Evolutionary conservation across 805 yeast species (phyloP), one percentile per base, ranked within the genome.

Genomic region (Candida maris): DNA sequence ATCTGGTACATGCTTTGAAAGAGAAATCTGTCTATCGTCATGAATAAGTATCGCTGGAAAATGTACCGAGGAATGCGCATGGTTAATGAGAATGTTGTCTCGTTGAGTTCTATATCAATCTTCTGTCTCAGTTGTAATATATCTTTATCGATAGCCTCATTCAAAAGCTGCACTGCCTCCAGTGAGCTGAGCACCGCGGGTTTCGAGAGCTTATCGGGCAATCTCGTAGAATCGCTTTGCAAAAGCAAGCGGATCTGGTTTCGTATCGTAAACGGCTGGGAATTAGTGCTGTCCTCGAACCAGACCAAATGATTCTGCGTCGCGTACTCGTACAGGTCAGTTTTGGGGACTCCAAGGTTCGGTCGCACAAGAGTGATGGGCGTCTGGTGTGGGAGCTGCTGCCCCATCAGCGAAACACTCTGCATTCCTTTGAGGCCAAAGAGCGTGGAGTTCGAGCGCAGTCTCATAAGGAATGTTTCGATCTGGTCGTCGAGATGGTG

Each of bases 201-300:
- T 15, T 39, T 38, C 12, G 23, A 45, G 5, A 54, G 23, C 14
- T 44, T 43, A 14, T 33, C 28, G 9, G 59, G 59, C 12, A 52
- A 28, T 12, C 18, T 31, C 20, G 28, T 18, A 5, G 34, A 16
- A 15, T 26, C 34, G 3, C 38, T 33, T 28, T 43, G 40, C 20
- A 56, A 30, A 20, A 46, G 44, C 27, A 60, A 57, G 25, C 93
- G 63, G 3, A 77, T 61, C 13, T 68, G 58, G 48, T 85, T 85
- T 33, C 95, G 63, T 24, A 61, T 48, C 0, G 91, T 83, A 30
- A 79, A 64, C 2, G 68, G 59, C 45, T 80, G 78, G 3, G 51
- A 49, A 45, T 85, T 85, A 0, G 91, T 77, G 2, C 60, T 51
- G 48, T 85, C 95, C 48, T 84, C 89, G 51, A 79, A 77, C 91